These are phyloP conservation scores for Arthrinium puccinioides DNA, from an alignment of 2,329 filamentous ascomycete species.

Conservation along the genomic window DNA sequence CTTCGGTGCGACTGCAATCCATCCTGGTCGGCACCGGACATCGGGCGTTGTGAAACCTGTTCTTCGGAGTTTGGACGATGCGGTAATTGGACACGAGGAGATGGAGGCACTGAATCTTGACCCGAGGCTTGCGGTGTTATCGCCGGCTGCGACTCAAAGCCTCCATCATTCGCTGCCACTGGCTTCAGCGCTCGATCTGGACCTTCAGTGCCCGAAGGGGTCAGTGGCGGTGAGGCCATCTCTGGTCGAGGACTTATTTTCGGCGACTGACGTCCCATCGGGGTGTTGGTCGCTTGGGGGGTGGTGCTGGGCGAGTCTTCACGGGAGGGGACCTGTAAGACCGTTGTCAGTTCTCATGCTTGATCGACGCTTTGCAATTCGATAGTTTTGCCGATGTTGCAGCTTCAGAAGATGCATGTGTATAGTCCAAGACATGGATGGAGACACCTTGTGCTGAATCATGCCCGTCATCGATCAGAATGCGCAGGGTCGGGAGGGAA, in stretches of 20 bases:
- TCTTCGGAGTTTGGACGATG: conserved; percentile 37
- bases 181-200: conserved; percentile 23
- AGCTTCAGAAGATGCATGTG: too few species aligned
- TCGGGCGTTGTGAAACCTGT: conserved; percentile 31
- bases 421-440: too few species aligned
- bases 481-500: neutral
- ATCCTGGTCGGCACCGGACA: conserved; percentile 26
- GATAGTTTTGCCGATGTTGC: too few species aligned
- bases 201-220: conserved; percentile 66
- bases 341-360: too few species aligned
- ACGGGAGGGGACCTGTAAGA: conserved; percentile 49
- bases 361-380: too few species aligned
- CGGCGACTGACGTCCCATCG: conserved; percentile 59
- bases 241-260: conserved; percentile 61
- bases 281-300: conserved; percentile 53
- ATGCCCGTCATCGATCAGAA: conserved; percentile 2
- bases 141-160: conserved; percentile 27
- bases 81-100: conserved; percentile 29
- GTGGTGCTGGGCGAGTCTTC: conserved; percentile 55
- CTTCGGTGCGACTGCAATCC: conserved; percentile 36
- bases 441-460: neutral
- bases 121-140: conserved; percentile 66
- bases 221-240: conserved; percentile 83
- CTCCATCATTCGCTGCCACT: conserved; percentile 15
- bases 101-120: conserved; percentile 39